Percentiles rank a stretch among this genome's conserved stretches.
Conservation (phyloP, 2,329 filamentous ascomycete species). For the Endoconidiophora laricicola region DNA sequence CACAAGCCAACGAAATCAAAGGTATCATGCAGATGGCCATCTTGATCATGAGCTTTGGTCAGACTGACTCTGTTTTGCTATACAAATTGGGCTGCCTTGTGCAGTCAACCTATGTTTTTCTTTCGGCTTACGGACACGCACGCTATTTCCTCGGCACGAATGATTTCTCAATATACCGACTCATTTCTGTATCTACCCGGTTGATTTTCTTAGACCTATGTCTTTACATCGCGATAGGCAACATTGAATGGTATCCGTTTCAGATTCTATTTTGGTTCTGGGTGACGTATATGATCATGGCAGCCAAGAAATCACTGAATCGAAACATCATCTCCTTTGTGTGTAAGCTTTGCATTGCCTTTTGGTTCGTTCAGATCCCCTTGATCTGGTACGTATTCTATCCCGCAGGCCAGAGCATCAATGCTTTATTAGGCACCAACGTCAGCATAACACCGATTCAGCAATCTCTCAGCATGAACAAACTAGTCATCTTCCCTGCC, state of each 20-base stretch:
- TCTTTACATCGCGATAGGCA: neutral
- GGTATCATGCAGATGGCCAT: conserved; percentile 44
- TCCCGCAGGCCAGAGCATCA: neutral
- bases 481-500: conserved; percentile 3
- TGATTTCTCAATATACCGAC: conserved; percentile 38
- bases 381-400: conserved; percentile 8
- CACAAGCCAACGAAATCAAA: conserved; percentile 49
- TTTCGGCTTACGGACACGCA: conserved; percentile 45
- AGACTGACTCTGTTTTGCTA: conserved; percentile 29
- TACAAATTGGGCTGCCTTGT: conserved; percentile 38
- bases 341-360: conserved; percentile 9
- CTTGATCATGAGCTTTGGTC: conserved; percentile 39
- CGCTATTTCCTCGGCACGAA: conserved; percentile 37
- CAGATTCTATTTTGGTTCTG: conserved; percentile 7
- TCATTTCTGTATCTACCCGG: conserved; percentile 36
- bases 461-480: neutral
- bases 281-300: conserved; percentile 2
- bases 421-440: neutral
- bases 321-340: conserved; percentile 6
- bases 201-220: conserved; percentile 34
- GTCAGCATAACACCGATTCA: neutral
- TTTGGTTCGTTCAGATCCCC: conserved; percentile 2
- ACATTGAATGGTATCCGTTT: neutral
- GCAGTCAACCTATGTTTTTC: conserved; percentile 42
- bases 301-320: conserved; percentile 6